These are phyloP conservation scores for Adansonia gregorii DNA, from an alignment of 441 rosid genomes.

Conservation along the genomic window DNA sequence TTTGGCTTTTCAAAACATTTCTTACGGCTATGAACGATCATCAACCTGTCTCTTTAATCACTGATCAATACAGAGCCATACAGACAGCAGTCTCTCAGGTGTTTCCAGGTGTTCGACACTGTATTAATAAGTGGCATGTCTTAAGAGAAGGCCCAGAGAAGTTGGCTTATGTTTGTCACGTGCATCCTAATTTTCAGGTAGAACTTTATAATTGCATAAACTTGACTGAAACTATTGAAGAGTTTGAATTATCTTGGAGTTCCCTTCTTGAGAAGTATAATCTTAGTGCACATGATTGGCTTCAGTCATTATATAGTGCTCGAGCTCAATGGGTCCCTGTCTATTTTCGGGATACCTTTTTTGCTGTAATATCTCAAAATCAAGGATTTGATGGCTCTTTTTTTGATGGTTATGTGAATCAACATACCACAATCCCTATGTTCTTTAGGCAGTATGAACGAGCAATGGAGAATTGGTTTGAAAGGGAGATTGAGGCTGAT, in stretches of 20 bases:
- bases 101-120: constrained; percentile 82
- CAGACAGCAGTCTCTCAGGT: constrained; percentile 75
- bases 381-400: constrained; percentile 75
- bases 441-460: constrained; percentile 95
- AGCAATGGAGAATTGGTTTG: constrained; percentile 84
- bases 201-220: constrained; percentile 89
- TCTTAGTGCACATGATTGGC: constrained; percentile 82
- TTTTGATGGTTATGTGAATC: constrained; percentile 89
- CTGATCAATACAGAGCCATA: constrained; percentile 81
- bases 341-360: constrained; percentile 84
- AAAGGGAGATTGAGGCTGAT: constrained; percentile 87
- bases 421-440: constrained; percentile 76
- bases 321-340: constrained; percentile 94
- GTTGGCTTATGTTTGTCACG: constrained; percentile 73
- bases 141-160: constrained; percentile 89
- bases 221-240: constrained; percentile 85
- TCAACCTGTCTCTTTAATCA: constrained; percentile 76
- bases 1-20: constrained; percentile 92
- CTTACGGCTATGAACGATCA: constrained; percentile 84
- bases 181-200: constrained; percentile 75
- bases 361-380: constrained; percentile 66
- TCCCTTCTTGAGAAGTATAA: constrained; percentile 79
- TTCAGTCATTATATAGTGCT: constrained; percentile 67
- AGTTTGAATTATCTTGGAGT: constrained; percentile 87
- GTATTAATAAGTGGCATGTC: constrained; percentile 86